Evolutionary conservation across 1,139 yeast species (phyloP).

Genomic region (Pichia sp.): DNA sequence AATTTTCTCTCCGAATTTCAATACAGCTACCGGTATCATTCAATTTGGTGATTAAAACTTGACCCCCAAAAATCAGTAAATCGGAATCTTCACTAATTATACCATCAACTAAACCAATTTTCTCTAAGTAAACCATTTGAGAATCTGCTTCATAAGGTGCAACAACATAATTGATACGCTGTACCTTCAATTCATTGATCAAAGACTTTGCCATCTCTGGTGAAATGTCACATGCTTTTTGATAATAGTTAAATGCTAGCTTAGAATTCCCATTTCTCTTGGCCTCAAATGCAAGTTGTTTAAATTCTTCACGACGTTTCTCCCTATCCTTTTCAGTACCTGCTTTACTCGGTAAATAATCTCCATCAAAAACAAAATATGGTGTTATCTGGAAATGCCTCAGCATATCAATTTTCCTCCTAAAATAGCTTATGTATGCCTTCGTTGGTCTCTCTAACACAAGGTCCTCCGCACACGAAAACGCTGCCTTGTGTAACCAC

Average conservation of each 20-base stretch:
- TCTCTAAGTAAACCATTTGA: constrained; percentile 87
- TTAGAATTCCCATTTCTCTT: constrained; percentile 45
- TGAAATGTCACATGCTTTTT: constrained; percentile 80
- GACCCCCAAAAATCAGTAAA: constrained; percentile 81
- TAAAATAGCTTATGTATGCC: constrained; percentile 52
- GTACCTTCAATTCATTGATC: constrained; percentile 61
- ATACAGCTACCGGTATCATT: constrained; percentile 71
- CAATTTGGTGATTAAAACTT: constrained; percentile 67
- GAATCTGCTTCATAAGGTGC: constrained; percentile 99
- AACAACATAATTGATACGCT: constrained; percentile 63
- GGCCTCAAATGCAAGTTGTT: constrained; percentile 44
- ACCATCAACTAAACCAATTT: constrained; percentile 68
- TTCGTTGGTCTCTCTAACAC: constrained; percentile 66
- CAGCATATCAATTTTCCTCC: constrained; percentile 61
- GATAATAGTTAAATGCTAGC: constrained; percentile 61
- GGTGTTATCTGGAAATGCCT: constrained; percentile 65
- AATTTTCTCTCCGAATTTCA: constrained; percentile 53
- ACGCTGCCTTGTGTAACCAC: constrained; percentile 87
- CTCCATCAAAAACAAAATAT: constrained; percentile 92
- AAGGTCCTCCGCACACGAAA: constrained; percentile 78
- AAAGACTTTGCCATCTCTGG: constrained; percentile 87
- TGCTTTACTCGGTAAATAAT: constrained; percentile 69
- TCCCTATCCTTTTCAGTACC: constrained; percentile 65
- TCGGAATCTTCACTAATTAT: constrained; percentile 94
- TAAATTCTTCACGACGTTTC: constrained; percentile 49